Evolutionary conservation across 352 stramenopile species (phyloP).

Genomic region (Aphanomyces invadans): DNA sequence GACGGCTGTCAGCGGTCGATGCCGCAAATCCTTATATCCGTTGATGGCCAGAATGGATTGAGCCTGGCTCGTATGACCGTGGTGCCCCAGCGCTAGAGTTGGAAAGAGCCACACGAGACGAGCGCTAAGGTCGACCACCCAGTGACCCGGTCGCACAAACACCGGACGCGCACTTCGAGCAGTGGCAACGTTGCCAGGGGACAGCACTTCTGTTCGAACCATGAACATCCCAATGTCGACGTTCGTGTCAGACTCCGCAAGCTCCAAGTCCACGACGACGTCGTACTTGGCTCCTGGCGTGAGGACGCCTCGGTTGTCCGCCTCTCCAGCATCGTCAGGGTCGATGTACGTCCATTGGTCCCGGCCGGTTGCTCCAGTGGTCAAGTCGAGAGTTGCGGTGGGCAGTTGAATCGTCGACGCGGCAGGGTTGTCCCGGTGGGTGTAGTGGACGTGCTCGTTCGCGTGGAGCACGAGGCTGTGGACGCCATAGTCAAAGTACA

Average conservation of each 20-base stretch:
- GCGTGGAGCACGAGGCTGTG: slow-evolving; percentile 28
- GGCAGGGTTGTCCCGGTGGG: not conserved
- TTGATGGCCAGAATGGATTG: slow-evolving; percentile 54
- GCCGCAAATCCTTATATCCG: slow-evolving; percentile 48
- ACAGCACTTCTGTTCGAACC: slow-evolving; percentile 34
- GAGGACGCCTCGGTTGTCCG: slow-evolving; percentile 29
- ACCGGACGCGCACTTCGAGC: slow-evolving; percentile 48
- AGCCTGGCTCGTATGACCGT: slow-evolving; percentile 44
- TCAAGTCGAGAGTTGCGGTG: slow-evolving; percentile 44
- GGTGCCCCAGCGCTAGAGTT: slow-evolving; percentile 33
- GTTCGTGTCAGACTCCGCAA: slow-evolving; percentile 56
- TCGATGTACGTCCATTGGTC: slow-evolving; percentile 12
- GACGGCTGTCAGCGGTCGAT: slow-evolving; percentile 45
- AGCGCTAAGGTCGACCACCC: slow-evolving; percentile 47
- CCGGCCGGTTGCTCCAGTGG: slow-evolving; percentile 9
- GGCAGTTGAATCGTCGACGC: slow-evolving; percentile 33
- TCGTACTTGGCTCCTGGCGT: slow-evolving; percentile 70
- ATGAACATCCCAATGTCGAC: slow-evolving; percentile 74
- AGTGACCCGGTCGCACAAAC: slow-evolving; percentile 53
- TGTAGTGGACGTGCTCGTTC: slow-evolving; percentile 1
- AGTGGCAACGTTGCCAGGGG: not conserved
- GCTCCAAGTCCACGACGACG: slow-evolving; percentile 59
- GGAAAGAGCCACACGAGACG: slow-evolving; percentile 42
- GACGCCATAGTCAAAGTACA: slow-evolving; percentile 54
- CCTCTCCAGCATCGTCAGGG: not conserved